phyloP scores from a whole-genome alignment of 2,329 filamentous ascomycete species.

The Diaporthe australafricana region DNA sequence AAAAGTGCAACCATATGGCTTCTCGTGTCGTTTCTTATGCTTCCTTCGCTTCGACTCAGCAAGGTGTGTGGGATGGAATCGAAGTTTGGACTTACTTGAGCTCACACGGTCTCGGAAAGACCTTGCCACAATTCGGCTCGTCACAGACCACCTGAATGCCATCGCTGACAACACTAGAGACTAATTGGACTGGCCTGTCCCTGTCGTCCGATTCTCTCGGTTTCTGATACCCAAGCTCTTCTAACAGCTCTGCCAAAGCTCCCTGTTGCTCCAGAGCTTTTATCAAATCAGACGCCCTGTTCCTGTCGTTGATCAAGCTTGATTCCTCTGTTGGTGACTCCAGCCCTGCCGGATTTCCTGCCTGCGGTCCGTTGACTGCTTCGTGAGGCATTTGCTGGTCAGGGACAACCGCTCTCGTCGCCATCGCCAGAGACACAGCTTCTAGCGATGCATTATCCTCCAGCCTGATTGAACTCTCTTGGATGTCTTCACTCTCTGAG shows the following conservation, averaged over 20 bases:
- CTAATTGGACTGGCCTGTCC: slow-evolving; percentile 39
- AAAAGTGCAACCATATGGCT: slow-evolving; percentile 86
- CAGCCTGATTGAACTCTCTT: neutral
- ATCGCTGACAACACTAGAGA: slow-evolving; percentile 8
- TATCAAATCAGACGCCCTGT: slow-evolving; percentile 29
- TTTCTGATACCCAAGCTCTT: slow-evolving; percentile 41
- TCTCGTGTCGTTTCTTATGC: slow-evolving; percentile 83
- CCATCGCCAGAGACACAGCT: neutral
- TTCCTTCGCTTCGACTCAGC: slow-evolving; percentile 67
- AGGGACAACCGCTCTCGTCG: neutral
- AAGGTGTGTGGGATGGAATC: neutral
- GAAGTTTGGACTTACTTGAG: slow-evolving; percentile 60
- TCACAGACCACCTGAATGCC: slow-evolving; percentile 37
- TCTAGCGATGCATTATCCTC: neutral
- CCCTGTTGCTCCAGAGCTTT: slow-evolving; percentile 44
- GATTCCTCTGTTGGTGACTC: neutral
- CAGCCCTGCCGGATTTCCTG: neutral
- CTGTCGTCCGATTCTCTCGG: slow-evolving; percentile 31
- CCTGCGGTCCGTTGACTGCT: neutral
- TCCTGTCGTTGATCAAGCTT: slow-evolving; percentile 12
- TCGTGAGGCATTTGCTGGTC: neutral
- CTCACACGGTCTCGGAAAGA: slow-evolving; percentile 64
- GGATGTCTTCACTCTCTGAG: neutral
- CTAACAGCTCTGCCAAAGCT: slow-evolving; percentile 48
- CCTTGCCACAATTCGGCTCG: slow-evolving; percentile 55